These are phyloP conservation scores for Rhodotorula mucilaginosa DNA, from an alignment of 1,284 basidiomycete genomes.

Conservation along the genomic window DNA sequence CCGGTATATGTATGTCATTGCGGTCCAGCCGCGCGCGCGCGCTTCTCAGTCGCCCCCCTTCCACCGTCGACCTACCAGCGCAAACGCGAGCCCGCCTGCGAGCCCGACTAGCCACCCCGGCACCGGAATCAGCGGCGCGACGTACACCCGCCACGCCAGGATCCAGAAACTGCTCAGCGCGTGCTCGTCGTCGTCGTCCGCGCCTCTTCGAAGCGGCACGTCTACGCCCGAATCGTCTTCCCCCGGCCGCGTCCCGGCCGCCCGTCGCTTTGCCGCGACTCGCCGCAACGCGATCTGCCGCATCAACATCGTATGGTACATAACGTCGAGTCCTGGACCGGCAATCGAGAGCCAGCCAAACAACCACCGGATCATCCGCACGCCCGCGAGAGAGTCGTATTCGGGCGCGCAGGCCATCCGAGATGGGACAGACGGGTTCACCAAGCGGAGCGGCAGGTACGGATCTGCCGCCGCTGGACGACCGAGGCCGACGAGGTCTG, in stretches of 20 bases:
- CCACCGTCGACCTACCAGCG: not conserved
- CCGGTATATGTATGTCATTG: not conserved
- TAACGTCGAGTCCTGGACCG: conserved; percentile 45
- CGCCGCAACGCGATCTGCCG: conserved; percentile 24
- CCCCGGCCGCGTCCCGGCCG: not conserved
- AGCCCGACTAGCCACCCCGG: conserved; percentile 1
- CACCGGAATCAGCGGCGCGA: not conserved
- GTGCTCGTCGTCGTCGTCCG: not conserved
- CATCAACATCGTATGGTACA: conserved; percentile 42
- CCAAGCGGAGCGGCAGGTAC: conserved; percentile 55
- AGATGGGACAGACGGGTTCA: conserved; percentile 36
- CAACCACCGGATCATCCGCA: conserved; percentile 34
- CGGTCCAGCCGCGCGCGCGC: not conserved
- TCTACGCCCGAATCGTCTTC: not conserved
- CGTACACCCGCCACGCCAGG: conserved; percentile 2
- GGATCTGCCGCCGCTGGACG: conserved; percentile 66
- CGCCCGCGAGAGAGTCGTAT: conserved; percentile 43
- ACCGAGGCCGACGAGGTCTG: conserved; percentile 75
- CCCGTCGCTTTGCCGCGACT: conserved; percentile 14
- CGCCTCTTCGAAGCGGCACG: not conserved
- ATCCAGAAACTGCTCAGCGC: conserved; percentile 11
- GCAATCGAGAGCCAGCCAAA: conserved; percentile 41
- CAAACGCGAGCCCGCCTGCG: conserved; percentile 2
- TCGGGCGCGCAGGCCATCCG: conserved; percentile 38
- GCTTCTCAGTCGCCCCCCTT: not conserved